Evolutionary conservation across 306 rosid genomes (phyloP), one percentile per base, ranked within the genome.

Genomic region (Cicer yamashitae): DNA sequence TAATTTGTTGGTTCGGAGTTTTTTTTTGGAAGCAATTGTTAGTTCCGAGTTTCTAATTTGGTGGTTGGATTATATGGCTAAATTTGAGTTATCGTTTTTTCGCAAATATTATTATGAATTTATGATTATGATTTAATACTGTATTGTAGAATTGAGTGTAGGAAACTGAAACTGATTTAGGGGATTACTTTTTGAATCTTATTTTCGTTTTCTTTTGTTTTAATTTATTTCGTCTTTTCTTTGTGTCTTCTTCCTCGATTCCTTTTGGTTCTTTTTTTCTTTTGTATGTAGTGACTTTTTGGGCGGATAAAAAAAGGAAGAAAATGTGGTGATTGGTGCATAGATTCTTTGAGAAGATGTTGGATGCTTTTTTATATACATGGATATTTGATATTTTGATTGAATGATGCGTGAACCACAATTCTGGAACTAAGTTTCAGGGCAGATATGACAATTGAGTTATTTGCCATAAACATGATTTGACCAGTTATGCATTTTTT

Each of bases 41-140:
- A 30, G 47, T 70, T 69, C 10, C 37, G 73, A 69, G 67, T 64
- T 70, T 56, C 60, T 77, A 51, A 13, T 76, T 71, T 58, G 74
- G 79, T 75, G 62, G 70, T 38, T 73, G 40, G 57, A 78, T 71
- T 76, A 61, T 22, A 53, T 14, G 13, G 72, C 22, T 71, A 38
- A 40, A 10, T 7, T 62, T 60, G 8, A 68, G 14, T 25, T 73
- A 12, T 8, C 1, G 7, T 59, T 40, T 10, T 37, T 18, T 45
- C 7, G 1, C 8, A 10, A 25, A 41, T 41, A 1, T 60, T 62
- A 6, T 64, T 63, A 6, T 22, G 67, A 8, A 13, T 59, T 70
- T 69, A 3, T 38, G 57, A 4, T 22, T 57, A 20, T 65, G 72
- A 15, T 62, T 78, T 41, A 18, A 12, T 81, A 59, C 71, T 60